Conservation (phyloP, 1,139 yeast genomes). For the Hyphopichia khmerensis region DNA sequence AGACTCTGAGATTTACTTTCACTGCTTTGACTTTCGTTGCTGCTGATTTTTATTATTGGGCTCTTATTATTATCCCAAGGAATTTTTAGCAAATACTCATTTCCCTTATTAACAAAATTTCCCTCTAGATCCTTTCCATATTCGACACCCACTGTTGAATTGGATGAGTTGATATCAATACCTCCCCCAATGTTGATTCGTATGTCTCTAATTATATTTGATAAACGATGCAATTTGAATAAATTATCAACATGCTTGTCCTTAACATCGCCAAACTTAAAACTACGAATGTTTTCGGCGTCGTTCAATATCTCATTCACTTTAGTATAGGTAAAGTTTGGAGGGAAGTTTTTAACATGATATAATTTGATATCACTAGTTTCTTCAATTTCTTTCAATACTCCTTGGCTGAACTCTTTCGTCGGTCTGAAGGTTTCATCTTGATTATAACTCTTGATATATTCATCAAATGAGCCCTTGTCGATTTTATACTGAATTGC, state of each 20-base stretch:
- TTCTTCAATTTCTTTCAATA: conserved; percentile 12
- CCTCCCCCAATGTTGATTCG: conserved; percentile 22
- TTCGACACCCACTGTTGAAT: conserved; percentile 15
- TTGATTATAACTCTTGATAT: conserved; percentile 16
- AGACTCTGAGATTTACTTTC: conserved; percentile 48
- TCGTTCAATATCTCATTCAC: conserved; percentile 31
- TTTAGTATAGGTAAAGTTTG: conserved; percentile 35
- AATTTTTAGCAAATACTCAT: conserved; percentile 7
- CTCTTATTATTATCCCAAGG: background rate
- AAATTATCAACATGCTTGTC: conserved; percentile 25
- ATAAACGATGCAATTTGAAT: conserved; percentile 26
- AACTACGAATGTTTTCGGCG: conserved; percentile 9
- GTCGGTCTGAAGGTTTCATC: conserved; percentile 14
- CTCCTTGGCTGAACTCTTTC: conserved; percentile 14
- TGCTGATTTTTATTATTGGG: conserved; percentile 12
- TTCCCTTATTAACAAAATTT: conserved; percentile 4
- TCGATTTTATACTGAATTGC: conserved; percentile 30
- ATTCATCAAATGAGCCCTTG: conserved; percentile 21
- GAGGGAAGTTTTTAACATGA: conserved; percentile 29
- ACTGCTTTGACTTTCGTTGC: conserved; percentile 15
- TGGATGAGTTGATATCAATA: conserved; percentile 10
- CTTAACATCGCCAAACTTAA: conserved; percentile 7
- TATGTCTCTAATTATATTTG: conserved; percentile 24
- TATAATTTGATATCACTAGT: conserved; percentile 20
- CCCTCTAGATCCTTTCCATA: conserved; percentile 1